phyloP scores from a whole-genome alignment of 2,329 filamentous ascomycete genomes.

The Colletotrichum paranaense region DNA sequence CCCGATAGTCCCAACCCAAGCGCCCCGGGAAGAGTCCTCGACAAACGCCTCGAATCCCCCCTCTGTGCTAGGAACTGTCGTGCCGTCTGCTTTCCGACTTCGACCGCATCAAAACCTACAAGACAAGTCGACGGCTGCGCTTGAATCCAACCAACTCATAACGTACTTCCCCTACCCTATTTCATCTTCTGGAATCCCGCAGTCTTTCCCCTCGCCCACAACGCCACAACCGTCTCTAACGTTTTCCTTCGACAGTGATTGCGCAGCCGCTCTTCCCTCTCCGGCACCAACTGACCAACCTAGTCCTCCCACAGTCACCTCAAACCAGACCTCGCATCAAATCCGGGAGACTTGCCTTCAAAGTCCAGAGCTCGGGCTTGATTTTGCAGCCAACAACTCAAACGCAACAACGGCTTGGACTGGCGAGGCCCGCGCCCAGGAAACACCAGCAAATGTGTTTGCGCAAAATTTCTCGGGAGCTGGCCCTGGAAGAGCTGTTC shows the following conservation, averaged over 20 bases:
- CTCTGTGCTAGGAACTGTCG: background rate
- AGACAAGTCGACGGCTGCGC: background rate
- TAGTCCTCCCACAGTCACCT: slow-evolving; percentile 55
- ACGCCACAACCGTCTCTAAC: background rate
- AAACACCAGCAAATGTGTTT: background rate
- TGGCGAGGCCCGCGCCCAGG: background rate
- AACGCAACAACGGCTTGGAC: background rate
- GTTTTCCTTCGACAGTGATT: slow-evolving; percentile 7
- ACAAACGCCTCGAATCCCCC: background rate
- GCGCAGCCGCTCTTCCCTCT: slow-evolving; percentile 63
- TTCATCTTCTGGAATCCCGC: background rate
- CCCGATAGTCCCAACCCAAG: background rate
- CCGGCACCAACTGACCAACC: slow-evolving; percentile 72
- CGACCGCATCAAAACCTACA: background rate
- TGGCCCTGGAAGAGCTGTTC: background rate
- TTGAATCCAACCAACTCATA: slow-evolving; percentile 5
- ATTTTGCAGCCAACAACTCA: background rate
- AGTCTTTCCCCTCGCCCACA: background rate
- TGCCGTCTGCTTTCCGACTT: background rate
- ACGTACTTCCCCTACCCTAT: slow-evolving; percentile 8
- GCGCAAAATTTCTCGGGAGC: background rate
- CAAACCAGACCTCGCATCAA: slow-evolving; percentile 37
- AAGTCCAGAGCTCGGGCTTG: background rate
- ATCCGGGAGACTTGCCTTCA: slow-evolving; percentile 47
- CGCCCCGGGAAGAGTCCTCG: background rate